These are phyloP conservation scores for Dactylellina parvicollis DNA, from an alignment of 2,329 filamentous ascomycete species.

Conservation along the genomic window DNA sequence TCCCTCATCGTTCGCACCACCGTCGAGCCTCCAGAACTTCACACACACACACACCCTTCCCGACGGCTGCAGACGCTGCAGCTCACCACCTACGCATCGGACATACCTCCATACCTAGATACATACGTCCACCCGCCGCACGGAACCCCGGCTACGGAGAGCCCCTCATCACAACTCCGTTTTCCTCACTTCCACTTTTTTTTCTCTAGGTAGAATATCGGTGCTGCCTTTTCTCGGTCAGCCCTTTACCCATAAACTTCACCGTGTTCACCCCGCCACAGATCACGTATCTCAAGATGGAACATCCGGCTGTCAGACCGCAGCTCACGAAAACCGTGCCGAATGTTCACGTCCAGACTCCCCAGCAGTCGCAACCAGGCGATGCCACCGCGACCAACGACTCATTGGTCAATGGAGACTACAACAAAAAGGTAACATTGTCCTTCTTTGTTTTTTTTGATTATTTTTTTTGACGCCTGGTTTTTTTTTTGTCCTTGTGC, in stretches of 20 bases:
- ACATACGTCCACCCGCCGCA: constrained; percentile 2
- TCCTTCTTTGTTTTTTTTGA: neutral
- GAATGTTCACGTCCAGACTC: constrained; percentile 45
- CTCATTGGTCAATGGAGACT: constrained; percentile 46
- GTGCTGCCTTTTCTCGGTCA: constrained; percentile 50
- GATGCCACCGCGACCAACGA: constrained; percentile 24
- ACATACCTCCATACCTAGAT: neutral
- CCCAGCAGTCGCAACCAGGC: constrained; percentile 32
- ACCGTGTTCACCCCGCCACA: constrained; percentile 55
- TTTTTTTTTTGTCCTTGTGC: neutral
- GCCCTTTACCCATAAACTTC: constrained; percentile 42
- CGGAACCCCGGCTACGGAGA: constrained; percentile 27
- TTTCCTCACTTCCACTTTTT: neutral
- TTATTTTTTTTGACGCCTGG: too few relatives aligned
- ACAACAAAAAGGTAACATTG: constrained; percentile 45
- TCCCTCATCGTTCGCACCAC: neutral
- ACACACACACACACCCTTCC: neutral
- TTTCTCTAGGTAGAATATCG: constrained; percentile 39
- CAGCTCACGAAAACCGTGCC: constrained; percentile 55
- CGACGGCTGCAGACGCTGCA: neutral
- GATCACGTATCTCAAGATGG: constrained; percentile 54
- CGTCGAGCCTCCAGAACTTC: neutral
- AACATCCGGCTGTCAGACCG: constrained; percentile 54
- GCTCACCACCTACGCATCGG: neutral
- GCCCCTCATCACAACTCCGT: constrained; percentile 27